Evolutionary conservation across 371 early-diverging fungal genomes (phyloP).

Genomic region (Zancudomyces culisetae): DNA sequence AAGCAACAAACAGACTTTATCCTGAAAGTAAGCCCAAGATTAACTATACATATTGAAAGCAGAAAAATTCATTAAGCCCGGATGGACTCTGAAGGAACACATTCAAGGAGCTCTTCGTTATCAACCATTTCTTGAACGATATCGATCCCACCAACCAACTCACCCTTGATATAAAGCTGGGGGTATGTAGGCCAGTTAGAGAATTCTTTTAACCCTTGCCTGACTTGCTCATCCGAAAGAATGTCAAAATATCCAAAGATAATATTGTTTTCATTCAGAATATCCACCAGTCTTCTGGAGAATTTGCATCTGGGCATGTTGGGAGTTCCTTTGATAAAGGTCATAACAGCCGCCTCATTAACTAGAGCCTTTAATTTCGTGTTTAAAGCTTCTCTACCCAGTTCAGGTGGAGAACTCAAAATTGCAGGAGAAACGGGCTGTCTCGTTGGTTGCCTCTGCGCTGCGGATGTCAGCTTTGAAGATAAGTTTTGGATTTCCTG

Average conservation of each 20-base stretch:
- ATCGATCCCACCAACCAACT: conserved; percentile 88
- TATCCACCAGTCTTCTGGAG: conserved; percentile 46
- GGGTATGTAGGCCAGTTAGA: conserved; percentile 69
- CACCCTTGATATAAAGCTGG: conserved; percentile 78
- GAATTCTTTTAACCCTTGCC: conserved; percentile 44
- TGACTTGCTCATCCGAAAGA: conserved; percentile 67
- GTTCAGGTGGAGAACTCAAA: too few species aligned
- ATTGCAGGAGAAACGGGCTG: too few species aligned
- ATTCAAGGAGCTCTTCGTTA: conserved; percentile 20
- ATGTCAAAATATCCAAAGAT: conserved; percentile 71
- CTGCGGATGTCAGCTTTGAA: too few species aligned
- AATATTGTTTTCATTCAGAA: conserved; percentile 47
- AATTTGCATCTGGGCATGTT: conserved; percentile 69
- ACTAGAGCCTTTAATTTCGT: conserved; percentile 49
- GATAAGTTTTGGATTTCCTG: conserved; percentile 50
- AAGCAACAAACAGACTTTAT: too few species aligned
- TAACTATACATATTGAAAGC: too few species aligned
- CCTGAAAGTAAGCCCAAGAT: too few species aligned
- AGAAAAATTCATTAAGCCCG: too few species aligned
- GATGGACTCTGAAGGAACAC: too few species aligned
- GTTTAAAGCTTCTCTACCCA: too few species aligned
- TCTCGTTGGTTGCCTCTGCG: too few species aligned
- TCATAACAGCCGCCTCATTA: conserved; percentile 46
- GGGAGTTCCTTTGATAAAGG: conserved; percentile 93
- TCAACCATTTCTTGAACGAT: conserved; percentile 71